Percentiles rank a stretch among this genome's conserved stretches.
phyloP scores from a whole-genome alignment of 768 basidiomycete genomes.

The Termitomyces heimii region DNA sequence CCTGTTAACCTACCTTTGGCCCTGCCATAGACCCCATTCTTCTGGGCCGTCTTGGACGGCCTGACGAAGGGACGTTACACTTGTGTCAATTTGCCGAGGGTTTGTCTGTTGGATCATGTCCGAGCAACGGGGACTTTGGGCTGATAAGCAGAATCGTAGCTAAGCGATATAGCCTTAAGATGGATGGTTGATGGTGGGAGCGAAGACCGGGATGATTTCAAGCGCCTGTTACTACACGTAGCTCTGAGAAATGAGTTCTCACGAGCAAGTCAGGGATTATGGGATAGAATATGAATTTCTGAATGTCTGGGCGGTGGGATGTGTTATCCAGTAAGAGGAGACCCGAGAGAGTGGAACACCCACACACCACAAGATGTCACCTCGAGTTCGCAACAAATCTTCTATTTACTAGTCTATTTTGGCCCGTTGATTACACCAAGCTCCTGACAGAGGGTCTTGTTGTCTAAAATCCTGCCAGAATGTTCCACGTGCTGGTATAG shows the following conservation, averaged over 20 bases:
- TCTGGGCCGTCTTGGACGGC: conserved; percentile 38
- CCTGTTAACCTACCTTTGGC: conserved; percentile 43
- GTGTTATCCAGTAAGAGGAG: conserved; percentile 20
- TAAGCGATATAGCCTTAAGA: conserved; percentile 7
- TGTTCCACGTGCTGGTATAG: background rate
- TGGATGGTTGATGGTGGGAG: conserved; percentile 8
- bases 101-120: conserved; percentile 67
- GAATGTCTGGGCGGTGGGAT: conserved; percentile 12
- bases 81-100: conserved; percentile 31
- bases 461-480: background rate
- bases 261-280: conserved; percentile 8
- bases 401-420: background rate
- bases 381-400: conserved; percentile 2
- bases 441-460: background rate
- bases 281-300: conserved; percentile 4
- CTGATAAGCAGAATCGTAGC: conserved; percentile 2
- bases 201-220: conserved; percentile 8
- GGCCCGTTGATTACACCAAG: background rate
- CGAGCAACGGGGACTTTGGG: background rate
- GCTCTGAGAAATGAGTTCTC: conserved; percentile 17
- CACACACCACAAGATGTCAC: conserved; percentile 19
- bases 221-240: conserved; percentile 3
- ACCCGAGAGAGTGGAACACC: conserved; percentile 38
- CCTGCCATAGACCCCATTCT: conserved; percentile 68
- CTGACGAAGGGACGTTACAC: conserved; percentile 24